phyloP scores from a whole-genome alignment of 805 yeast genomes.

The Debaryomyces castellii region DNA sequence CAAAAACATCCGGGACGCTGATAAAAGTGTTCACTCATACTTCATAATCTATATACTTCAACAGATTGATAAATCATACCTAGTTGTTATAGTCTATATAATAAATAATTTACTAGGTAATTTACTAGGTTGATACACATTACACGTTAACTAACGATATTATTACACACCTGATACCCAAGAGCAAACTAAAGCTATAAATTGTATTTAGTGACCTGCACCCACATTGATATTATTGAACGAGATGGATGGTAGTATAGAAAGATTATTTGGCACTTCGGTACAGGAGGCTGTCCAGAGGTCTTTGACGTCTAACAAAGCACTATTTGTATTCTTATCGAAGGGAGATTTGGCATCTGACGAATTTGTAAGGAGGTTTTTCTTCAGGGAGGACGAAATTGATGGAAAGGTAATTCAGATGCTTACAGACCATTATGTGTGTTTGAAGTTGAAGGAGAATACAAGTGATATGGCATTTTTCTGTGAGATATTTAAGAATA shows the following conservation, averaged over 20 bases:
- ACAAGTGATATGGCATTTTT: slow-evolving; percentile 32
- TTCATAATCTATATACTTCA: not conserved
- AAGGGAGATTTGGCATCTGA: slow-evolving; percentile 11
- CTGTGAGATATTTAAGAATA: slow-evolving; percentile 54
- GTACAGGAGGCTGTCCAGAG: slow-evolving; percentile 23
- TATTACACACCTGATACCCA: too few relatives aligned
- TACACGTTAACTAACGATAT: too few relatives aligned
- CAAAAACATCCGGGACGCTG: not conserved
- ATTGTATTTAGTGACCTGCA: not conserved
- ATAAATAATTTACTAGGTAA: not conserved
- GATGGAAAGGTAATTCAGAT: not conserved
- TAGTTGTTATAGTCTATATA: not conserved
- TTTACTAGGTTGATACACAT: not conserved
- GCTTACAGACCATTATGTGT: slow-evolving; percentile 11
- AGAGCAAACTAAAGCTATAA: too few relatives aligned
- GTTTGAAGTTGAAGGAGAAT: slow-evolving; percentile 15
- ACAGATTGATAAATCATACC: not conserved
- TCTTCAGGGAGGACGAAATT: slow-evolving; percentile 2
- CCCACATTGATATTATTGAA: not conserved
- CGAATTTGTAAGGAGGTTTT: slow-evolving; percentile 13
- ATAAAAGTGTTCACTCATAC: not conserved
- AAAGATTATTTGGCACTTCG: slow-evolving; percentile 15
- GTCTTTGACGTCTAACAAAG: slow-evolving; percentile 13
- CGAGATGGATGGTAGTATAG: not conserved
- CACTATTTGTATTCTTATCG: slow-evolving; percentile 24